phyloP scores from a whole-genome alignment of 768 basidiomycete species.

The Termitomyces sp. region DNA sequence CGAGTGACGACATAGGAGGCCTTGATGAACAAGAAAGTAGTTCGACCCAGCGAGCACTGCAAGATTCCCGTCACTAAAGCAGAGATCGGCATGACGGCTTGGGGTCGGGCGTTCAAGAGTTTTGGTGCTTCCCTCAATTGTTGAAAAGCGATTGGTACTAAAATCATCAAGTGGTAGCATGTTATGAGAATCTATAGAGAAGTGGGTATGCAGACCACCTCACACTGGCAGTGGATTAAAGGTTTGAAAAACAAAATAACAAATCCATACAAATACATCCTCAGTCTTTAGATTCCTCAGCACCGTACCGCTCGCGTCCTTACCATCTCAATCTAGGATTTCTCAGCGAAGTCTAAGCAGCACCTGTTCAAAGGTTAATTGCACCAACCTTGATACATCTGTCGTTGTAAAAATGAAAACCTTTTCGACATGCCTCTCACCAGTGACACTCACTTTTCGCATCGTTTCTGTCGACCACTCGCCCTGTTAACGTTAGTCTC shows the following conservation, averaged over 20 bases:
- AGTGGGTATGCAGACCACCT: not conserved
- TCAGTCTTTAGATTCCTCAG: too few relatives aligned
- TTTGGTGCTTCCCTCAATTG: conserved; percentile 8
- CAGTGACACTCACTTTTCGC: too few relatives aligned
- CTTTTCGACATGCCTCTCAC: too few relatives aligned
- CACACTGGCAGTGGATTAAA: not conserved
- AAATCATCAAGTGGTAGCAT: conserved; percentile 29
- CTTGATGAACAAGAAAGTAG: conserved; percentile 68
- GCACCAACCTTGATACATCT: too few relatives aligned
- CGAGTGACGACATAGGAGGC: conserved; percentile 63
- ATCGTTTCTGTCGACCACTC: too few relatives aligned
- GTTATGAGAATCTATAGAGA: not conserved
- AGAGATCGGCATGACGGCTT: conserved; percentile 45
- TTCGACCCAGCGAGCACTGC: conserved; percentile 48
- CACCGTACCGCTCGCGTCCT: too few relatives aligned
- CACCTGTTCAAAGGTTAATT: too few relatives aligned
- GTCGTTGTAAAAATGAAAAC: too few relatives aligned
- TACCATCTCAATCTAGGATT: too few relatives aligned
- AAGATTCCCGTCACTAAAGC: conserved; percentile 66
- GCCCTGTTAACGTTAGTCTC: too few relatives aligned
- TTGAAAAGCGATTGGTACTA: conserved; percentile 39
- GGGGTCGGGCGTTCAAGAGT: conserved; percentile 13
- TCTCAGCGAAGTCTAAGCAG: too few relatives aligned
- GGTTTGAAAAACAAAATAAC: not conserved
- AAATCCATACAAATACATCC: not conserved